Evolutionary conservation across 441 rosid species (phyloP).

Genomic region (Mallotus japonicus): DNA sequence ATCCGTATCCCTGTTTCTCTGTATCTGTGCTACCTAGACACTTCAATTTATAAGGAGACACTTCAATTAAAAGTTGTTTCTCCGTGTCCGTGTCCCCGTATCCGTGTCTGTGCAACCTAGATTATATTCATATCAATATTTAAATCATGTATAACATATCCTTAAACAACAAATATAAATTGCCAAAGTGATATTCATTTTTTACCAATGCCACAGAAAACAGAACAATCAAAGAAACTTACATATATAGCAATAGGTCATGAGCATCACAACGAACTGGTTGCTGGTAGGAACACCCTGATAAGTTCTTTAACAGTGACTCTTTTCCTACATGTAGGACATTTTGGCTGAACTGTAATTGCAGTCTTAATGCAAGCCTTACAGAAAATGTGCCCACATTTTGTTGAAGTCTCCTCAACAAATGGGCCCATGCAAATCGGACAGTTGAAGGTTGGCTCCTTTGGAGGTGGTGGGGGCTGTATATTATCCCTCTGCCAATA

Average conservation of each 20-base stretch:
- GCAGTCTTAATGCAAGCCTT: constrained; percentile 69
- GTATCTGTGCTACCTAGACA: no score
- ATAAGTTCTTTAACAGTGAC: constrained; percentile 58
- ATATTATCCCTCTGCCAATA: constrained; percentile 44
- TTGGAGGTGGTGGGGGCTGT: constrained; percentile 38
- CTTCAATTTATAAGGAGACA: no score
- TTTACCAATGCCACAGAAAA: neutral
- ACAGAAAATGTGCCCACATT: constrained; percentile 97
- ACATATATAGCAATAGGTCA: constrained; percentile 29
- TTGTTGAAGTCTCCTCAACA: constrained; percentile 74
- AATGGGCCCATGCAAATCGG: constrained; percentile 86
- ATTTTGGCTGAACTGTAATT: constrained; percentile 52
- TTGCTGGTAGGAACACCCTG: constrained; percentile 83
- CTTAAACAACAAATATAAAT: no score
- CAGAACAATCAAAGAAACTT: constrained; percentile 26
- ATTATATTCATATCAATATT: no score
- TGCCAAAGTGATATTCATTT: neutral
- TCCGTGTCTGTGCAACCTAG: no score
- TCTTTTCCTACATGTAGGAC: constrained; percentile 87
- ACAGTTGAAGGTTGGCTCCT: constrained; percentile 74
- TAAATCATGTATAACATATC: no score
- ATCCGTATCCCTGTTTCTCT: no score
- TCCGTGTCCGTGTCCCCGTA: no score
- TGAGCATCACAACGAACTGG: constrained; percentile 41
- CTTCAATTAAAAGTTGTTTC: no score